These are phyloP conservation scores for Pseudogymnoascus sp. DNA, from an alignment of 2,329 filamentous ascomycete species.

Conservation along the genomic window DNA sequence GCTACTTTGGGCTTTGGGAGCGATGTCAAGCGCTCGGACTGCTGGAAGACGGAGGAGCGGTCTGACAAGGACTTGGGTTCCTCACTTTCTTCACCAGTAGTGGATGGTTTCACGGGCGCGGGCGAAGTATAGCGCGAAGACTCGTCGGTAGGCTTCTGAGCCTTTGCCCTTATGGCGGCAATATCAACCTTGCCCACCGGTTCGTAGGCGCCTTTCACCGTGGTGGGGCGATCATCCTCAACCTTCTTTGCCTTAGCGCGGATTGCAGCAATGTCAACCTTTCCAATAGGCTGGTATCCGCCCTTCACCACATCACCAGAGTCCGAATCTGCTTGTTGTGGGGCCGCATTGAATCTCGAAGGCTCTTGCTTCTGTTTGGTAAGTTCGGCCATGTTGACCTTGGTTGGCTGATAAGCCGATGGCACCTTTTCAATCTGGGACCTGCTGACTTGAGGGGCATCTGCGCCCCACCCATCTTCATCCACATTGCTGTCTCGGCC, in stretches of 20 bases:
- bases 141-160: conserved; percentile 51
- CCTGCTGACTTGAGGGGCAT: conserved; percentile 84
- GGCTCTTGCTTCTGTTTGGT: conserved; percentile 63
- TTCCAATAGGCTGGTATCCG: conserved; percentile 86
- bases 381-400: conserved; percentile 85
- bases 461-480: conserved; percentile 85
- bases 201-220: conserved; percentile 88
- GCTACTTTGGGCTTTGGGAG: conserved; percentile 92
- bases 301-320: conserved; percentile 64
- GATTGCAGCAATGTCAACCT: conserved; percentile 93
- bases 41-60: conserved; percentile 63
- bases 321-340: conserved; percentile 35
- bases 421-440: conserved; percentile 86
- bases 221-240: conserved; percentile 70
- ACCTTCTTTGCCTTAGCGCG: conserved; percentile 61
- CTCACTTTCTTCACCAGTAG: conserved; percentile 32
- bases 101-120: conserved; percentile 33
- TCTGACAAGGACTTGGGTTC: conserved; percentile 63
- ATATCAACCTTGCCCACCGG: conserved; percentile 96
- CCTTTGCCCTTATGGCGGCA: conserved; percentile 78
- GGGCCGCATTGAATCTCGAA: conserved; percentile 46
- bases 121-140: conserved; percentile 32
- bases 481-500: conserved; percentile 52
- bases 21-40: conserved; percentile 72
- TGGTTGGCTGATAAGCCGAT: conserved; percentile 88